phyloP scores from a whole-genome alignment of 202 grass and related monocot genomes.

The Panicum hallii region DNA sequence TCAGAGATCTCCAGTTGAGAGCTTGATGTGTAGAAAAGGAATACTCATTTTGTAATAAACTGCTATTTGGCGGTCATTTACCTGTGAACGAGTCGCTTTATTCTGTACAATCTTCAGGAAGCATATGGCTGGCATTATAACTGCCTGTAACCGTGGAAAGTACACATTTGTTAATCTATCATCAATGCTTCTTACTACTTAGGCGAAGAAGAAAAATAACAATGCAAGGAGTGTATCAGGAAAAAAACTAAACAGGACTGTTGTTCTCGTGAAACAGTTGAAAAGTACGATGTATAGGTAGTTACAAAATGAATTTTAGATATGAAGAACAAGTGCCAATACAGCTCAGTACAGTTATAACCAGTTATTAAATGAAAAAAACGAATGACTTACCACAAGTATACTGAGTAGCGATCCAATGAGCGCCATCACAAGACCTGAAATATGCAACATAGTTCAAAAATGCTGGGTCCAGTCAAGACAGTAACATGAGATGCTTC shows the following conservation, averaged over 20 bases:
- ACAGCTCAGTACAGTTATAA: not conserved
- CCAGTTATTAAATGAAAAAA: conserved; percentile 6
- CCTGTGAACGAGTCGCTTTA: conserved; percentile 78
- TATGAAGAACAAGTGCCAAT: not conserved
- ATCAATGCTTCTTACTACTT: not conserved
- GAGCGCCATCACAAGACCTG: conserved; percentile 95
- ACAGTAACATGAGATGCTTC: not conserved
- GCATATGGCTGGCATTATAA: conserved; percentile 86
- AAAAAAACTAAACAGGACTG: not conserved
- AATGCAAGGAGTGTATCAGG: not conserved
- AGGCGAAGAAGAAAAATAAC: not conserved
- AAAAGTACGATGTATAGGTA: not conserved
- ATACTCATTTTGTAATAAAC: not conserved
- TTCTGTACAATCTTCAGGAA: conserved; percentile 75
- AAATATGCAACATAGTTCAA: conserved; percentile 44
- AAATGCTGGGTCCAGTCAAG: not conserved
- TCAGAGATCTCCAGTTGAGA: not conserved
- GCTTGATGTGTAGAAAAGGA: not conserved
- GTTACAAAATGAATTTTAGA: not conserved
- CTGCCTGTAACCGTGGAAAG: conserved; percentile 55
- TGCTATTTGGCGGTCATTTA: conserved; percentile 28
- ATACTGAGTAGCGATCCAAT: conserved; percentile 92
- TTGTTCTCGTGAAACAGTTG: not conserved
- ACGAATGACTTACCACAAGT: conserved; percentile 74
- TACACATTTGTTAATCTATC: not conserved